Evolutionary conservation across 2,329 filamentous ascomycete genomes (phyloP).

Genomic region (Aspergillus phoenicis): DNA sequence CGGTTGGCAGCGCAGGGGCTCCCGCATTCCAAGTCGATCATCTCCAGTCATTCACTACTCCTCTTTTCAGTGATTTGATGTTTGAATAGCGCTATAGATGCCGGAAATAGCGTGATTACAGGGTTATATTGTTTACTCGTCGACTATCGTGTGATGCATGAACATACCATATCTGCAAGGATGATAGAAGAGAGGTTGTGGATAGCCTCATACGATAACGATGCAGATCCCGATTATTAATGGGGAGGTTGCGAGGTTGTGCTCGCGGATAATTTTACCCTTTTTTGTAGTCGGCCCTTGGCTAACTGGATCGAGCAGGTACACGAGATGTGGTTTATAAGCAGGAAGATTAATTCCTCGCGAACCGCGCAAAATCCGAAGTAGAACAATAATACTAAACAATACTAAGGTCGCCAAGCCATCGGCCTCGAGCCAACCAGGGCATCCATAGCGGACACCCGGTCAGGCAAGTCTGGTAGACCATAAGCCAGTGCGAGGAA

Average conservation of each 20-base stretch:
- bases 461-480: not conserved
- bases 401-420: not conserved
- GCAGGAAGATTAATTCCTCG: conserved; percentile 13
- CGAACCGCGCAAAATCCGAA: conserved; percentile 19
- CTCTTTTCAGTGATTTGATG: too few species aligned
- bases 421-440: conserved; percentile 6
- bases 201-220: not conserved
- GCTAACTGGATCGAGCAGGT: not conserved
- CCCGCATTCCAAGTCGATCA: not conserved
- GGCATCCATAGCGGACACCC: not conserved
- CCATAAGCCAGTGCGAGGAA: not conserved
- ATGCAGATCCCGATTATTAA: not conserved
- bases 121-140: not conserved
- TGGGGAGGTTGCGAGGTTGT: not conserved
- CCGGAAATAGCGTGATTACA: too few species aligned
- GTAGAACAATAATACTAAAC: not conserved
- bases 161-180: not conserved
- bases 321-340: conserved; percentile 1
- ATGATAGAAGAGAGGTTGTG: not conserved
- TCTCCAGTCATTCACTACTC: not conserved
- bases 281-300: not conserved
- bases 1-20: not conserved
- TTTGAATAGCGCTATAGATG: too few species aligned
- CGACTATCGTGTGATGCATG: not conserved
- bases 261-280: not conserved